Evolutionary conservation across 2,329 filamentous ascomycete species (phyloP).

Genomic region (Alternaria rosae): DNA sequence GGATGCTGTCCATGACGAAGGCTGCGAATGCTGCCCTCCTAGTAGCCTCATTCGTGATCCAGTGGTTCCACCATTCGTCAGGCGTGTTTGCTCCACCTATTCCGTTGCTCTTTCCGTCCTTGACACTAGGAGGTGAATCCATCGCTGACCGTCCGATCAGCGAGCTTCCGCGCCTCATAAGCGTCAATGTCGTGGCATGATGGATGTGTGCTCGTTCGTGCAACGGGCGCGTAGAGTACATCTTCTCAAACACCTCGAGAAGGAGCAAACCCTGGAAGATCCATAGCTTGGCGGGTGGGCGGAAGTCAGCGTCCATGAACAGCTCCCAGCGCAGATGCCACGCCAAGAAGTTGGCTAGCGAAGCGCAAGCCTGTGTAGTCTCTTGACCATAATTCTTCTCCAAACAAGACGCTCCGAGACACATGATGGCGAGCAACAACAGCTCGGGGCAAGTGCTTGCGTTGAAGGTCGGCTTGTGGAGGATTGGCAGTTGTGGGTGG

Average conservation of each 20-base stretch:
- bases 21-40: constrained; percentile 89
- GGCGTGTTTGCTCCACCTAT: constrained; percentile 68
- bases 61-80: constrained; percentile 94
- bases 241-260: constrained; percentile 95
- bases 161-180: constrained; percentile 93
- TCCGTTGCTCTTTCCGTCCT: constrained; percentile 64
- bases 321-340: constrained; percentile 97
- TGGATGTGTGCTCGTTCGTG: constrained; percentile 97
- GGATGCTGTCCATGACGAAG: constrained; percentile 93
- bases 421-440: constrained; percentile 86
- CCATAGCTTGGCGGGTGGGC: constrained; percentile 93
- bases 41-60: constrained; percentile 94
- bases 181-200: constrained; percentile 90
- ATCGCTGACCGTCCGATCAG: constrained; percentile 84
- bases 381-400: constrained; percentile 81
- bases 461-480: constrained; percentile 93
- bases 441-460: constrained; percentile 86
- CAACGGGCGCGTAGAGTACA: constrained; percentile 89
- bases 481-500: constrained; percentile 90
- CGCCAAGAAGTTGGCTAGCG: constrained; percentile 87
- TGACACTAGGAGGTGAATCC: constrained; percentile 80
- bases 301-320: constrained; percentile 88
- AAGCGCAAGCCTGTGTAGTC: constrained; percentile 76
- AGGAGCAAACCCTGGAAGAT: constrained; percentile 90
- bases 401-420: constrained; percentile 87